Evolutionary conservation across 2,329 filamentous ascomycete species (phyloP).

Genomic region (Cladobotryum mycophilum): DNA sequence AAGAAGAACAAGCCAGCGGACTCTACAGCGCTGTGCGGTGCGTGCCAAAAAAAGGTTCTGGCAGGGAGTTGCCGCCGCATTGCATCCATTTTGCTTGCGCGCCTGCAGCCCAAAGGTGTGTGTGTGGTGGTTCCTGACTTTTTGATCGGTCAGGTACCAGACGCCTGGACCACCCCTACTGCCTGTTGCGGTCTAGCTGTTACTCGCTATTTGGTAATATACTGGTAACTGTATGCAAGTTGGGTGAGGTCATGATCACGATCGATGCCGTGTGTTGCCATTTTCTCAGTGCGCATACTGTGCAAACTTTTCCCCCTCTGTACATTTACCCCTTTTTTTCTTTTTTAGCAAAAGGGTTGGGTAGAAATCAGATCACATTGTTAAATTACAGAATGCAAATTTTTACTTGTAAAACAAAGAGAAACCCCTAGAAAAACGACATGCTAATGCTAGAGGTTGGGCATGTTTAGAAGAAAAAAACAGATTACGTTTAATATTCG

Average conservation of each 20-base stretch:
- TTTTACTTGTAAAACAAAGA: no score
- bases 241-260: slow-evolving; percentile 29
- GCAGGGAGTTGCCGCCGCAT: slow-evolving; percentile 10
- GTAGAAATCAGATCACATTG: no score
- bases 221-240: slow-evolving; percentile 20
- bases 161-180: slow-evolving; percentile 22
- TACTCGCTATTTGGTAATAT: slow-evolving; percentile 28
- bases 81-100: slow-evolving; percentile 2
- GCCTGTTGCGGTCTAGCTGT: slow-evolving; percentile 24
- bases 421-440: no score
- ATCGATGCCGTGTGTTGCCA: slow-evolving; percentile 15
- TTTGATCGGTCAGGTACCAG: slow-evolving; percentile 27
- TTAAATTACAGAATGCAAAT: no score
- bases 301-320: not conserved
- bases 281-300: not conserved
- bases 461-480: no score
- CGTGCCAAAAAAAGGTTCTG: not conserved
- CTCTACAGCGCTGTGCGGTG: not conserved
- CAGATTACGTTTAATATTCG: no score
- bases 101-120: slow-evolving; percentile 10
- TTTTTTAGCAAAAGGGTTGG: no score
- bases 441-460: no score
- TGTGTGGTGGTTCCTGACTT: slow-evolving; percentile 24
- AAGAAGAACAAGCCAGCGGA: not conserved
- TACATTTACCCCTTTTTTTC: not conserved